phyloP scores from a whole-genome alignment of 306 rosid genomes.

The Luffa aegyptiaca region DNA sequence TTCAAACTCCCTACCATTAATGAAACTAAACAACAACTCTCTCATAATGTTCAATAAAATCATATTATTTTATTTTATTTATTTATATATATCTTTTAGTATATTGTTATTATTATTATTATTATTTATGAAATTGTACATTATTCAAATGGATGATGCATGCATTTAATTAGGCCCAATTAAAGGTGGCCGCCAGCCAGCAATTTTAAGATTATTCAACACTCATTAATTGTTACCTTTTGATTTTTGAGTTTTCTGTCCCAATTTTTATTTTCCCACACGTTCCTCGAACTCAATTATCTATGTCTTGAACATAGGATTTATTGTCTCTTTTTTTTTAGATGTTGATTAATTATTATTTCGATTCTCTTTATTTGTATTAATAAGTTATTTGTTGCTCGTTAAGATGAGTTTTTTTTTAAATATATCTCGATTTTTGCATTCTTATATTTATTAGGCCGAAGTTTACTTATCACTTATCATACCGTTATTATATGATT shows the following conservation, averaged over 20 bases:
- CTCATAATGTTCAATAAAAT: background rate
- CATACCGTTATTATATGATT: too few relatives aligned
- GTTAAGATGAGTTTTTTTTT: too few relatives aligned
- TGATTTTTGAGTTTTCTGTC: background rate
- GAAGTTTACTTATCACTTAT: too few relatives aligned
- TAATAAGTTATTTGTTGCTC: too few relatives aligned
- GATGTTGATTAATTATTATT: too few relatives aligned
- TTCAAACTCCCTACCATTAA: slow-evolving; percentile 1
- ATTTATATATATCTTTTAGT: background rate
- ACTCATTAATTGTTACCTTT: background rate
- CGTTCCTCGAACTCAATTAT: background rate
- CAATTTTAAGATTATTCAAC: slow-evolving; percentile 6
- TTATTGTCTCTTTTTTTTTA: background rate
- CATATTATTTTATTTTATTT: background rate
- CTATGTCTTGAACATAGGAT: background rate
- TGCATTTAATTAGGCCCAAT: background rate
- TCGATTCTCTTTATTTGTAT: too few relatives aligned
- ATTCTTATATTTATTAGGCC: too few relatives aligned
- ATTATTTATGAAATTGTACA: background rate
- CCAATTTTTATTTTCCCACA: background rate
- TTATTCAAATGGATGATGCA: slow-evolving; percentile 1
- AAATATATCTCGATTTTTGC: too few relatives aligned
- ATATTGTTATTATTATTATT: background rate
- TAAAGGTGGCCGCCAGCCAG: background rate
- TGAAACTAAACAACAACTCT: background rate